phyloP scores from a whole-genome alignment of 1,284 basidiomycete genomes.

The Leccinum ambiguum region DNA sequence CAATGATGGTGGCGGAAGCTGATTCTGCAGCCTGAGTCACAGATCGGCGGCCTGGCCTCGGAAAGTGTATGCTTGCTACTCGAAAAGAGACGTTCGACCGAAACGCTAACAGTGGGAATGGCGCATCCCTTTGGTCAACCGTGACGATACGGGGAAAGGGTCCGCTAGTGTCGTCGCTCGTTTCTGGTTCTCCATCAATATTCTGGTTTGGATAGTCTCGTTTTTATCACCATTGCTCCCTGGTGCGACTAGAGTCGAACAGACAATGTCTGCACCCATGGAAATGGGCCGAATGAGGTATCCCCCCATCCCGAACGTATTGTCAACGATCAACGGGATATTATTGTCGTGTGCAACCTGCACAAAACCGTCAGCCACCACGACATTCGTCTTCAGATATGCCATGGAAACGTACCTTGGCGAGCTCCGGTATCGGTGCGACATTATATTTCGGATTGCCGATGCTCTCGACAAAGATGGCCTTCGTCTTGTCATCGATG shows the following conservation, averaged over 20 bases:
- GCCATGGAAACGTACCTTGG: conserved; percentile 47
- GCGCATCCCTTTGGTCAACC: no score
- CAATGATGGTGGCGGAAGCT: no score
- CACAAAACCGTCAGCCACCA: background rate
- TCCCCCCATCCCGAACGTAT: conserved; percentile 81
- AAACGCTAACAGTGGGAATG: no score
- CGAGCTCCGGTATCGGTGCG: conserved; percentile 61
- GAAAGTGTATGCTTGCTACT: no score
- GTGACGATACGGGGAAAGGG: no score
- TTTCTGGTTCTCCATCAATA: no score
- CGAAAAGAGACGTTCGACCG: no score
- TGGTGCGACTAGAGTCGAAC: conserved; percentile 26
- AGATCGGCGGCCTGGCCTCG: no score
- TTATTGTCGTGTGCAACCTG: conserved; percentile 67
- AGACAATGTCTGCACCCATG: conserved; percentile 79
- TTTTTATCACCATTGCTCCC: no score
- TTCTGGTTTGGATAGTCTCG: no score
- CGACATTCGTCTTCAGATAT: background rate
- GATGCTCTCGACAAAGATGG: conserved; percentile 80
- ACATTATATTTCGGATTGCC: conserved; percentile 83
- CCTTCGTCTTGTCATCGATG: conserved; percentile 77
- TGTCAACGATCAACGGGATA: conserved; percentile 84
- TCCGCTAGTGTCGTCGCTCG: no score
- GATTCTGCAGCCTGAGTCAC: no score
- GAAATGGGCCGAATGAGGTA: conserved; percentile 61